Conservation (phyloP, 2,329 filamentous ascomycete genomes). For the Lachnellula arida region DNA sequence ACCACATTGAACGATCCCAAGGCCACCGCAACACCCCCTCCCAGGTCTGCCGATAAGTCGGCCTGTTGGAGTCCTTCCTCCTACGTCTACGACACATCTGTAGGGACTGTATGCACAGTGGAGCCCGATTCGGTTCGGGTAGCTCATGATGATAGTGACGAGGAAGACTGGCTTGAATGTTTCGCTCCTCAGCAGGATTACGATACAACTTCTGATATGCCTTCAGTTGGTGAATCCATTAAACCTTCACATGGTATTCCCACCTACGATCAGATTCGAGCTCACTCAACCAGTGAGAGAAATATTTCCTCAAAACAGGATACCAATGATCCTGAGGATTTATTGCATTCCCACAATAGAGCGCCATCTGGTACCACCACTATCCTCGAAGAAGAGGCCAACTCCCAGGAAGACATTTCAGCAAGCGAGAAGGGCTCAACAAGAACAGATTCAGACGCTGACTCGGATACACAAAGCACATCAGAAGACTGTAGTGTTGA, state of each 20-base stretch:
- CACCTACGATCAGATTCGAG: no score
- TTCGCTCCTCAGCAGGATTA: not conserved
- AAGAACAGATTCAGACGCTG: not conserved
- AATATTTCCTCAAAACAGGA: not conserved
- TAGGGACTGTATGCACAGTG: not conserved
- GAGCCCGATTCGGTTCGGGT: not conserved
- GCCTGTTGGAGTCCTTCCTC: not conserved
- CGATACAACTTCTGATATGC: not conserved
- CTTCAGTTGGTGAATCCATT: no score
- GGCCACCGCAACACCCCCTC: not conserved
- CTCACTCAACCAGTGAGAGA: not conserved
- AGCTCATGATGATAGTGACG: not conserved
- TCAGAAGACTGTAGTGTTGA: not conserved
- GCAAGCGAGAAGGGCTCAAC: not conserved
- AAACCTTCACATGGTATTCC: no score
- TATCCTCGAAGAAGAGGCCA: no score
- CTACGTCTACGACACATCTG: not conserved
- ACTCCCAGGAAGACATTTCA: not conserved
- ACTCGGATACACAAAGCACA: not conserved
- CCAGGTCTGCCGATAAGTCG: not conserved
- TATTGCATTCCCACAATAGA: no score
- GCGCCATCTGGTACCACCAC: no score
- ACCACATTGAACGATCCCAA: not conserved
- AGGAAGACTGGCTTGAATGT: not conserved
- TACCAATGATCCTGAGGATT: no score